A percentile compares a stretch with the other conserved stretches of the same genome.
Conservation (phyloP, 2,329 filamentous ascomycete species). For the Penicillium crustosum region DNA sequence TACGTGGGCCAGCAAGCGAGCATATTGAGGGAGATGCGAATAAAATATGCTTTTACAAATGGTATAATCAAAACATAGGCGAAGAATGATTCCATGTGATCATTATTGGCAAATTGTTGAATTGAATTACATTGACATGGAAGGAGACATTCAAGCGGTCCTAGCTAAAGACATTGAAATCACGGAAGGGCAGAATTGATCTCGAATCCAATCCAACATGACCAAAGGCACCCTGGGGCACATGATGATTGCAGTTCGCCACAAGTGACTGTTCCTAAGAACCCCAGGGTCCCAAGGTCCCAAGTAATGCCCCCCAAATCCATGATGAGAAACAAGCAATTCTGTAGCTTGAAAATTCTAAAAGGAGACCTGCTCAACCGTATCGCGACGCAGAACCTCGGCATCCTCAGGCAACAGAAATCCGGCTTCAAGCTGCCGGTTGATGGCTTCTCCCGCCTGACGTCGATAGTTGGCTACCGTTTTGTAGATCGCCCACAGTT, state of each 20-base stretch:
- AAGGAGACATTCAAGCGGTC: neutral
- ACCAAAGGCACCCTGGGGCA: neutral
- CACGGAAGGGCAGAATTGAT: neutral
- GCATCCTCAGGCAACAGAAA: slow-evolving; percentile 2
- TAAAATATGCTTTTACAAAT: neutral
- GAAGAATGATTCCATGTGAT: neutral
- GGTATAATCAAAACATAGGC: neutral
- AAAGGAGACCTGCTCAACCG: neutral
- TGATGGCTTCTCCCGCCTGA: neutral
- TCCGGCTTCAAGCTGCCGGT: neutral
- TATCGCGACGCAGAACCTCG: slow-evolving; percentile 1
- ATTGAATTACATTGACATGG: neutral
- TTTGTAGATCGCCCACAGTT: slow-evolving; percentile 2
- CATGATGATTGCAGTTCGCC: neutral
- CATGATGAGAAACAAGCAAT: neutral
- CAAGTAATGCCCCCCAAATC: neutral
- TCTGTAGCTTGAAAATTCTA: neutral
- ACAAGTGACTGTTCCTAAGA: neutral
- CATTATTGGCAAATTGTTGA: neutral
- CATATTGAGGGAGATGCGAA: neutral
- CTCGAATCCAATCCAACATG: neutral
- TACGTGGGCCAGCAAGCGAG: neutral
- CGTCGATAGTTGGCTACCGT: neutral
- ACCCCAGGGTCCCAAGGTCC: neutral
- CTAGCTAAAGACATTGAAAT: neutral